Base-by-base conservation (phyloP, 352 stramenopile genomes). In the Sclerospora graminicola region DNA sequence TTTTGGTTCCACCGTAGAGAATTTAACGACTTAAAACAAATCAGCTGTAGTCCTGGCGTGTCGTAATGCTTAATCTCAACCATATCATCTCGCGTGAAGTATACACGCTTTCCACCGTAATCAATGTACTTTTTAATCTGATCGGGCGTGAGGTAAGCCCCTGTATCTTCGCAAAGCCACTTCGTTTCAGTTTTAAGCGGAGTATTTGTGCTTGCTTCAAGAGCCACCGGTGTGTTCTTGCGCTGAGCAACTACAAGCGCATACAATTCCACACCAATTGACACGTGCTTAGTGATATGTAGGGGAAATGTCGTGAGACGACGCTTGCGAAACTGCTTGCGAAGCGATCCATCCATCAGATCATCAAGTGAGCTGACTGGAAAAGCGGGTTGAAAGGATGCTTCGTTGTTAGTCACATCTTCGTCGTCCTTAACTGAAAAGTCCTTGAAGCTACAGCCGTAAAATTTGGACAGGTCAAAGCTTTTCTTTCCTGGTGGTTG, bases 121-220 rank as follows among this genome's bases (percentile, higher is more conserved):
- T 70, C 57, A 14, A 87, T 70, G 36, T 82, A 91, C 27, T 66
- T 70, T 46, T 84, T 84, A 35, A 91, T 85, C 40, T 87, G 64
- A 31, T 89, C 74, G 2, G 74, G 61, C 6, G 63, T 71, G 3
- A 91, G 48, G 52, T 88, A 88, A 20, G 57, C 54, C 13, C 80
- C 80, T 8, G 80, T 91, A 45, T 88, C 69, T 48, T 91, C 69
- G 38, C 80, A 91, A 24, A 91, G 68, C 80, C 80, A 91, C 44
- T 91, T 91, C 8, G 74, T 89, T 45, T 84, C 74, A 14, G 61
- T 74, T 60, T 85, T 84, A 11, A 91, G 59, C n/a, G 75, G 72
- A 5, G 41, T 59, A 41, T 91, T 91, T 8, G 72, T 87, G 11
- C 58, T 67, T 8, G 76, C 76, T n/a, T 89, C 73, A 11, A 91